Base-by-base conservation (phyloP, 1,284 basidiomycete genomes). In the Vanrija humicola region DNA sequence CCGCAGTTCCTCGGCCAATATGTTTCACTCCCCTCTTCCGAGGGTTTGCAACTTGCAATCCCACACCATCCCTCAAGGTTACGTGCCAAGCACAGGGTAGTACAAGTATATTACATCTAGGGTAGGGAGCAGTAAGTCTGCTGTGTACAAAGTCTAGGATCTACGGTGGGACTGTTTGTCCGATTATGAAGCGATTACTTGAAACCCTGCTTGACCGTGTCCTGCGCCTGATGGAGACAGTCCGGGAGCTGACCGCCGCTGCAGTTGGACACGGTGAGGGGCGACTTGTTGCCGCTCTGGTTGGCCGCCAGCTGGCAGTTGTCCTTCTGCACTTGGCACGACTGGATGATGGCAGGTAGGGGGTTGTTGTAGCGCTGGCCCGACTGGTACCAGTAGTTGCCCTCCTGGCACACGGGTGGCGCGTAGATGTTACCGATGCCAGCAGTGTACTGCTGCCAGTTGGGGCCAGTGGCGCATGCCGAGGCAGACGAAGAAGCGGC, bases 401-500 rank as follows among this genome's bases (percentile, higher is more conserved):
- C 49, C 10, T 39, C 38, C 16, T 18, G 14, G 40, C 40, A 46
- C 26, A 46, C 44, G 16, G 44, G 26, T 7, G 44, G 44, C n/a
- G 44, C 44, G 26, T 29, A 16, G 44, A 46, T 46, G 44, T 19
- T 16, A n/a, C 16, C 28, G n/a, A 46, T 46, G 28, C 44, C 44
- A 5, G 15, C 26, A 6, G 16, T n/a, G 44, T 46, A 46, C 7
- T 12, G 16, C 28, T 46, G 44, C 26, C 16, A 18, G 28, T 46
- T 46, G 46, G 8, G 25, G 28, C 28, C 28, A 29, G 3, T 29
- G 8, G 28, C 28, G 10, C 28, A 29, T 7, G 28, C 28, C 6
- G 28, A 29, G 10, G 28, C 28, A 52, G 76, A 73, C 18, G 89
- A 94, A 63, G 76, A 95, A n/a, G 72, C 76, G 34, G 58, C 29